phyloP scores from a whole-genome alignment of 139 green algal species.

The Picochlorum sp. region DNA sequence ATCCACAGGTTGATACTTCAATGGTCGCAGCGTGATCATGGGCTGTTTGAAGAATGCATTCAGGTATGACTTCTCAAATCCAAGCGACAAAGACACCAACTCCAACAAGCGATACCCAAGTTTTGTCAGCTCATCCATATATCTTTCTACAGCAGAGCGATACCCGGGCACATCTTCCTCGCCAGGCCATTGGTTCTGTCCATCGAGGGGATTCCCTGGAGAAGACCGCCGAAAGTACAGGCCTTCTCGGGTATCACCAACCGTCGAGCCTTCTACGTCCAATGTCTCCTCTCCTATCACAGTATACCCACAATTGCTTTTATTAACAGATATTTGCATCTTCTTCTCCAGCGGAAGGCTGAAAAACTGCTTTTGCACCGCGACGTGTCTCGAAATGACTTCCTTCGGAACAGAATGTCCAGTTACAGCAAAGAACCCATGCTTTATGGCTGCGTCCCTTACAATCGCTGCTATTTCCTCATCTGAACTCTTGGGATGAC shows the following conservation, averaged over 20 bases:
- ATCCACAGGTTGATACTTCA: conserved; percentile 62
- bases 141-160: conserved; percentile 31
- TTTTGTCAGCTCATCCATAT: conserved; percentile 41
- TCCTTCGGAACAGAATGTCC: conserved; percentile 61
- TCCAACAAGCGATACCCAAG: conserved; percentile 53
- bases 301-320: conserved; percentile 52
- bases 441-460: conserved; percentile 21
- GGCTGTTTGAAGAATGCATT: conserved; percentile 55
- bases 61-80: conserved; percentile 59
- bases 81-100: conserved; percentile 68
- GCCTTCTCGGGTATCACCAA: conserved; percentile 86
- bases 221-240: conserved; percentile 69
- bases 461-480: conserved; percentile 10
- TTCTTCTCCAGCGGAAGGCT: conserved; percentile 61
- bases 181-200: conserved; percentile 83
- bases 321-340: conserved; percentile 48
- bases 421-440: conserved; percentile 64
- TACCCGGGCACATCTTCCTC: conserved; percentile 48
- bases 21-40: conserved; percentile 69
- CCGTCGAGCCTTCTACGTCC: conserved; percentile 46
- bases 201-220: conserved; percentile 67
- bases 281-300: conserved; percentile 73
- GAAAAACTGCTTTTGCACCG: conserved; percentile 61
- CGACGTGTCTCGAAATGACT: conserved; percentile 45
- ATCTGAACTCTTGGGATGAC: neutral